Evolutionary conservation across 768 basidiomycete species (phyloP), one percentile per base, ranked within the genome.

Genomic region (Podaxis sp.): DNA sequence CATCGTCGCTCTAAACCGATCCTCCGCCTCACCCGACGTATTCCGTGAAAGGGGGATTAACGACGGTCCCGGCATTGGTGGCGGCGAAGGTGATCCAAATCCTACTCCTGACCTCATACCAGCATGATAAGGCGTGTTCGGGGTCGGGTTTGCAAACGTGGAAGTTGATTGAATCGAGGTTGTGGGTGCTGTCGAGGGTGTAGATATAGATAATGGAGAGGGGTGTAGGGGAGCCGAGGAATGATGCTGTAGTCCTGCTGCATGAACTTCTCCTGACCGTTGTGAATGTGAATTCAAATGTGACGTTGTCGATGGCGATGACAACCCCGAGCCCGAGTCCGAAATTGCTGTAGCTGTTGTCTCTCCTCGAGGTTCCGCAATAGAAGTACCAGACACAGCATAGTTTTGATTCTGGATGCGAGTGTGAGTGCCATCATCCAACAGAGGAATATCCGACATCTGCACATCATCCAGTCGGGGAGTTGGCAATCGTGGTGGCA

Each of bases 401-500:
- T 33, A 33, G 33, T 33, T 33, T 10, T 33, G 33, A 33, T 33
- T 33, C 33, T 33, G 33, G 33, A 33, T 33, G 33, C 8, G 33
- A 15, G 17, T 15, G 54, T 15, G 7, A n/a, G 10, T n/a, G 20
- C 30, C 26, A 12, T 53, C 38, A n/a, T 54, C 53, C 36, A 62
- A 37, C 11, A 62, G 33, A 22, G 60, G 60, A 24, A 62, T 62
- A 62, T 62, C 60, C 2, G 60, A 55, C 60, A 62, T 62, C n/a
- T 62, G 60, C 13, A 62, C 60, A 55, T 62, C 60, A 30, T 61
- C 60, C 4, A 62, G 54, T 49, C 53, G 46, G 3, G 60, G 60
- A 10, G 60, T 62, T 20, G 60, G 60, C 20, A 62, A 56, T 56
- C 60, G 24, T 4, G 60, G 60, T 11, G 60, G 60, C 10, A 62